Percentiles rank a stretch among this genome's conserved stretches.
These are phyloP conservation scores for Phytophthora rubi DNA, from an alignment of 352 stramenopile species.

Conservation along the genomic window DNA sequence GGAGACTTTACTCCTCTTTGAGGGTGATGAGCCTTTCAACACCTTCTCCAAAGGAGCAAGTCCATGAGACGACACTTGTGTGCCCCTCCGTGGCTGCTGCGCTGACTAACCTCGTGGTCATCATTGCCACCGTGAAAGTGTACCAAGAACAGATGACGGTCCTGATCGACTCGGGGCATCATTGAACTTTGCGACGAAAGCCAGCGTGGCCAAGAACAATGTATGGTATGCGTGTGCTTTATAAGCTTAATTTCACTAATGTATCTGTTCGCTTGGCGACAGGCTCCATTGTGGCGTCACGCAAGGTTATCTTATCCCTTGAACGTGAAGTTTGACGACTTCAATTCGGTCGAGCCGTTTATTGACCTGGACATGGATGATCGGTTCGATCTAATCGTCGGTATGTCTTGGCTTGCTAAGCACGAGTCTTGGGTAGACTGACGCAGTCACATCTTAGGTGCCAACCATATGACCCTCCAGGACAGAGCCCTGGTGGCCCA, in stretches of 20 bases:
- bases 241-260: background rate
- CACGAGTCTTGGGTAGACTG: too few species aligned
- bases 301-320: background rate
- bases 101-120: conserved; percentile 1
- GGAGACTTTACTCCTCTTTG: too few species aligned
- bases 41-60: background rate
- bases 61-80: background rate
- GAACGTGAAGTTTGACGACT: too few species aligned
- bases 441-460: too few species aligned
- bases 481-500: too few species aligned
- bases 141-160: conserved; percentile 2
- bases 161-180: background rate
- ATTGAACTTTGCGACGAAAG: too few species aligned
- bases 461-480: too few species aligned
- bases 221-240: conserved; percentile 1
- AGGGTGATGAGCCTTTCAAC: background rate
- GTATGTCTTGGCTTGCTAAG: too few species aligned
- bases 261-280: conserved; percentile 4
- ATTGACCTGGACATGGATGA: too few species aligned
- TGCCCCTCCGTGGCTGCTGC: background rate
- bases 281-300: background rate
- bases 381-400: too few species aligned
- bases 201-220: too few species aligned
- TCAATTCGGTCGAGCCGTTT: too few species aligned
- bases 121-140: background rate